phyloP scores from a whole-genome alignment of 2,329 filamentous ascomycete genomes.

The Neonectria magnoliae region DNA sequence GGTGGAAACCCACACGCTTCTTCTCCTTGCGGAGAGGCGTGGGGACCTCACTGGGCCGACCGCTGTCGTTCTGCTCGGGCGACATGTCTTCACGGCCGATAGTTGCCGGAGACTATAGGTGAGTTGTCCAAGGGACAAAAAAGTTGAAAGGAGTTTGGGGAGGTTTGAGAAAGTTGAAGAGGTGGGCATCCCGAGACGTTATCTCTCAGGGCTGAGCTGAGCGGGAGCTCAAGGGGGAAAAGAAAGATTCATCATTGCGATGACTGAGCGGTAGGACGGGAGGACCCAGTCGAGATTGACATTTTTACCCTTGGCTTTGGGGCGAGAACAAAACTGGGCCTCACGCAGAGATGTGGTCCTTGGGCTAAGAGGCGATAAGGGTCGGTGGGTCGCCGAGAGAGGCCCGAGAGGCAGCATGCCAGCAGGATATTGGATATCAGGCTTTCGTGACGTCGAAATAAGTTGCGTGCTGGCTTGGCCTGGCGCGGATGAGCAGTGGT shows the following conservation, averaged over 20 bases:
- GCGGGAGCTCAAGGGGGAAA: constrained; percentile 25
- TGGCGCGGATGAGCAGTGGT: not conserved
- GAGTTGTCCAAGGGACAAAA: not conserved
- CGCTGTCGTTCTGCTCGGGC: constrained; percentile 42
- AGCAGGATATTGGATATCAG: constrained; percentile 13
- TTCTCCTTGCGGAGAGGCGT: constrained; percentile 50
- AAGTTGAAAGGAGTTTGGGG: not conserved
- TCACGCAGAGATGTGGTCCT: constrained; percentile 27
- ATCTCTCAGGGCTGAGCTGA: constrained; percentile 30
- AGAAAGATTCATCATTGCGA: constrained; percentile 34
- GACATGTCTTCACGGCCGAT: constrained; percentile 30
- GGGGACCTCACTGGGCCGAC: constrained; percentile 42
- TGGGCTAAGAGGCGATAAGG: constrained; percentile 39
- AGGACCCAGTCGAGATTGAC: constrained; percentile 34
- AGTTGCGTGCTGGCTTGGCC: not conserved
- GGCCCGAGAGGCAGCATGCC: constrained; percentile 43
- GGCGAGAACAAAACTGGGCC: constrained; percentile 44
- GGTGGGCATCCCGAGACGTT: constrained; percentile 25
- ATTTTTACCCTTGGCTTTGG: constrained; percentile 28
- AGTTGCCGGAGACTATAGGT: constrained; percentile 1
- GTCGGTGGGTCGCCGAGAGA: constrained; percentile 45
- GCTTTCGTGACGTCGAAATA: not conserved
- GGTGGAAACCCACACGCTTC: constrained; percentile 53
- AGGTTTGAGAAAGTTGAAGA: constrained; percentile 22
- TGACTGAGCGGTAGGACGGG: constrained; percentile 24